A percentile compares a stretch with the other conserved stretches of the same genome.
Conservation (phyloP, 2,329 filamentous ascomycete species). For the Ascochyta viciae-villosae region DNA sequence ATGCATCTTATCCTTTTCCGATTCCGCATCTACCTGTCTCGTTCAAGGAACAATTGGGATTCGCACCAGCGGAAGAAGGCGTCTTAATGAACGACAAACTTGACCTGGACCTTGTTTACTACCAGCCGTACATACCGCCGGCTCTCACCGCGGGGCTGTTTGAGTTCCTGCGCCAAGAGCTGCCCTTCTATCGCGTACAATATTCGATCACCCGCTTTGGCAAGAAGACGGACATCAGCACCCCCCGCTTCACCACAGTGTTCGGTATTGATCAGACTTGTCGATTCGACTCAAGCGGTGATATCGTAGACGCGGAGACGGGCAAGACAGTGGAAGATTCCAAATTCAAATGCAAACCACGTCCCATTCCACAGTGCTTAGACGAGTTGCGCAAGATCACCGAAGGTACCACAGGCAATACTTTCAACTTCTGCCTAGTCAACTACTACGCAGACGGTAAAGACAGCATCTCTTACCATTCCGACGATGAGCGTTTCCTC, state of each 20-base stretch:
- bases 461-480: slow-evolving; percentile 81
- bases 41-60: slow-evolving; percentile 52
- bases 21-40: slow-evolving; percentile 57
- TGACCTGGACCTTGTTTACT: slow-evolving; percentile 77
- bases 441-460: slow-evolving; percentile 82
- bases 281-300: slow-evolving; percentile 55
- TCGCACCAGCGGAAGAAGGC: slow-evolving; percentile 60
- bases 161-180: slow-evolving; percentile 71
- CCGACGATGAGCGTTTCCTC: slow-evolving; percentile 80
- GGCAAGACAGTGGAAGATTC: slow-evolving; percentile 48
- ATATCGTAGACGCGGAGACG: slow-evolving; percentile 54
- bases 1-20: slow-evolving; percentile 61
- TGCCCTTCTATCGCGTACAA: slow-evolving; percentile 78
- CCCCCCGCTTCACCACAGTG: slow-evolving; percentile 67
- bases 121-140: slow-evolving; percentile 72
- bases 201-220: slow-evolving; percentile 74
- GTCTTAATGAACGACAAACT: slow-evolving; percentile 69
- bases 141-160: slow-evolving; percentile 67
- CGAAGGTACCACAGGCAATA: slow-evolving; percentile 70
- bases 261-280: slow-evolving; percentile 71
- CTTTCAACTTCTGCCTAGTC: slow-evolving; percentile 80
- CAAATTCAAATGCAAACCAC: slow-evolving; percentile 68
- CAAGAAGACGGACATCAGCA: slow-evolving; percentile 67
- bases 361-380: slow-evolving; percentile 75
- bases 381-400: slow-evolving; percentile 68